Evolutionary conservation across 2,329 filamentous ascomycete species (phyloP).

Genomic region (Colletotrichum lupini): DNA sequence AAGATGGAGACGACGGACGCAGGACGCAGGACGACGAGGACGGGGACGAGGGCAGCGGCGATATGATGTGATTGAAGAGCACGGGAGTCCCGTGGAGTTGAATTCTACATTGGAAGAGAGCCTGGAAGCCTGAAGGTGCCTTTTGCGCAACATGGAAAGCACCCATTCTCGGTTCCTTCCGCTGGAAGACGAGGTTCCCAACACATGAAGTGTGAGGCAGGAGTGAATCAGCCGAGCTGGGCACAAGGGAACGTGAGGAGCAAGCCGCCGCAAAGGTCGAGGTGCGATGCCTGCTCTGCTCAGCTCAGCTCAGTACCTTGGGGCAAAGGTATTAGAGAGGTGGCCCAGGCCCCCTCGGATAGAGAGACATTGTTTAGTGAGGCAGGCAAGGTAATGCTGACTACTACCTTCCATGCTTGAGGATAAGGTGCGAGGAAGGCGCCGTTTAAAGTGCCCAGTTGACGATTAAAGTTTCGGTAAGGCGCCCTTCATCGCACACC

Average conservation of each 20-base stretch:
- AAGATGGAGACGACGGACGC: not conserved
- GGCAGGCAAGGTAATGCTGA: conserved; percentile 1
- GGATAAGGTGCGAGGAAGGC: not conserved
- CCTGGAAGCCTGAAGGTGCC: no score
- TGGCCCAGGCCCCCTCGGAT: no score
- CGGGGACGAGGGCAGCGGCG: not conserved
- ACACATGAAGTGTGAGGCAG: no score
- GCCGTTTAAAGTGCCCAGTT: not conserved
- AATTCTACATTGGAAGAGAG: no score
- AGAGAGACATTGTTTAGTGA: not conserved
- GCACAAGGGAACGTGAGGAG: no score
- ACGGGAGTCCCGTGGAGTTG: not conserved
- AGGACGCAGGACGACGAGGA: not conserved
- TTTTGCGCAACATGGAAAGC: not conserved
- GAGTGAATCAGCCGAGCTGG: no score
- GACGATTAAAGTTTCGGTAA: conserved; percentile 25
- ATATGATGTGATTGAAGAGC: conserved; percentile 8
- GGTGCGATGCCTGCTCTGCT: not conserved
- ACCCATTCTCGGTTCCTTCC: not conserved
- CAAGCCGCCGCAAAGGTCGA: not conserved
- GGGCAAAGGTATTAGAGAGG: no score
- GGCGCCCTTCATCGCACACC: conserved; percentile 1
- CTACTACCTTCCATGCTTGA: conserved; percentile 21
- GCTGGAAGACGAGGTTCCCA: not conserved
- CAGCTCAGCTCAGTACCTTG: no score